A percentile compares a stretch with the other conserved stretches of the same genome.
phyloP scores from a whole-genome alignment of 768 basidiomycete species.

The Auricularia sp. region DNA sequence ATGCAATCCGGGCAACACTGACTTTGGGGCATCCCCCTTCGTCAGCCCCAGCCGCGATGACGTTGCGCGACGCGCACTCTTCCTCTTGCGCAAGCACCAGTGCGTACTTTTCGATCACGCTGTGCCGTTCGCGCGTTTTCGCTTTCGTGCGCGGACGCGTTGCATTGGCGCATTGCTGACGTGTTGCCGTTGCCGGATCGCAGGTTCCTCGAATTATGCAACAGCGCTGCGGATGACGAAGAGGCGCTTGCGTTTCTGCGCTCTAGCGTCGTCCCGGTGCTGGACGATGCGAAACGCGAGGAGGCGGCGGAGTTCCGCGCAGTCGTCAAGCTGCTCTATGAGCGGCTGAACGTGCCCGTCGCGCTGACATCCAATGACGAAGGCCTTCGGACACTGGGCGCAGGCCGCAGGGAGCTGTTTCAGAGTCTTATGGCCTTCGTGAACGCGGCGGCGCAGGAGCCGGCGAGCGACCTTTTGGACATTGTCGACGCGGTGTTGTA shows the following conservation, averaged over 20 bases:
- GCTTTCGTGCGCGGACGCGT: neutral
- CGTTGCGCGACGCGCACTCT: too few relatives aligned
- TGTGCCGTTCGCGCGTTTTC: too few relatives aligned
- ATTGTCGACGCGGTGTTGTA: neutral
- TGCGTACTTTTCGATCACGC: too few relatives aligned
- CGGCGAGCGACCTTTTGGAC: neutral
- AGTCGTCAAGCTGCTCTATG: neutral
- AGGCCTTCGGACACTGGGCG: neutral
- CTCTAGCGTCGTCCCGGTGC: neutral
- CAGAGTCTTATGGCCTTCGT: neutral
- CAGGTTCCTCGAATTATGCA: neutral
- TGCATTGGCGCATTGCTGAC: neutral
- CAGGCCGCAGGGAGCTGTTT: neutral
- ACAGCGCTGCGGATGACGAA: neutral
- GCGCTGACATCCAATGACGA: neutral
- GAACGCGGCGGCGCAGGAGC: neutral
- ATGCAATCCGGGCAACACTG: neutral
- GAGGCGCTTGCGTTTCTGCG: neutral
- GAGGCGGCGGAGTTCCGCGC: neutral
- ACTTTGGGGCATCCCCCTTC: neutral
- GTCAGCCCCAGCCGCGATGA: too few relatives aligned
- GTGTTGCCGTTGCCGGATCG: neutral
- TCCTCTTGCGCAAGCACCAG: too few relatives aligned
- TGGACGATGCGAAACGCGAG: neutral
- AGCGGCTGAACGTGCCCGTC: neutral